Evolutionary conservation across 257 asterid species (phyloP).

Genomic region (Nicotiana knightiana): DNA sequence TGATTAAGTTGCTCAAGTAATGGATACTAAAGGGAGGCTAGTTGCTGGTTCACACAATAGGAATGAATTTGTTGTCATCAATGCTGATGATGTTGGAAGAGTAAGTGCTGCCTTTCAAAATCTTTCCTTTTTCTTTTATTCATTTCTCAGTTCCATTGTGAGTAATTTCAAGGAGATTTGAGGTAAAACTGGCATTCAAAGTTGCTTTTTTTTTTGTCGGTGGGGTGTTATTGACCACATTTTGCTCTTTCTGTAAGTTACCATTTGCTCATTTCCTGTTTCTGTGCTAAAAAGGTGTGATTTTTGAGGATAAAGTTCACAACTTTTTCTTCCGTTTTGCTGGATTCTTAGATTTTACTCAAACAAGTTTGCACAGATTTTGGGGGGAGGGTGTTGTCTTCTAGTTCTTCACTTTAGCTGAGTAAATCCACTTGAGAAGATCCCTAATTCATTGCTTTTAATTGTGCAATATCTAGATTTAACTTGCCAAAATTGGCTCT

Average conservation of each 20-base stretch:
- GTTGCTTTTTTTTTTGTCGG: not conserved
- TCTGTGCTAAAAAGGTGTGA: slow-evolving; percentile 13
- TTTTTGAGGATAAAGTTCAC: slow-evolving; percentile 14
- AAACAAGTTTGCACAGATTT: not conserved
- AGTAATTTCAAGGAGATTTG: not conserved
- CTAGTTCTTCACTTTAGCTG: not conserved
- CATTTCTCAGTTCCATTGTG: not conserved
- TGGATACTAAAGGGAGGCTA: slow-evolving; percentile 95
- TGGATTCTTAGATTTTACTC: slow-evolving; percentile 12
- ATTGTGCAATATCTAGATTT: slow-evolving; percentile 15
- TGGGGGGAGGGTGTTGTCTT: slow-evolving; percentile 6
- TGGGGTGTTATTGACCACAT: slow-evolving; percentile 12
- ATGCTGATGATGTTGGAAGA: slow-evolving; percentile 98
- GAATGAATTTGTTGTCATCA: slow-evolving; percentile 91
- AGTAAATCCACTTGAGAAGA: slow-evolving; percentile 2
- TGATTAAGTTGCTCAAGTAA: slow-evolving; percentile 26
- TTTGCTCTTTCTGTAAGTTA: slow-evolving; percentile 10
- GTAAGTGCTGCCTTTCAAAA: slow-evolving; percentile 31
- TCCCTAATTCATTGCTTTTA: not conserved
- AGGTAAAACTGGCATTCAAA: not conserved
- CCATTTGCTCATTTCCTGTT: slow-evolving; percentile 13
- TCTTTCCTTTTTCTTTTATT: slow-evolving; percentile 3
- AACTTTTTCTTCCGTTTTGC: slow-evolving; percentile 12
- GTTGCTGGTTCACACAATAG: slow-evolving; percentile 96
- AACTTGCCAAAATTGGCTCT: slow-evolving; percentile 28